Evolutionary conservation across 805 yeast genomes (phyloP), one percentile per base, ranked within the genome.

Genomic region (Blastobotrys mokoenaii): DNA sequence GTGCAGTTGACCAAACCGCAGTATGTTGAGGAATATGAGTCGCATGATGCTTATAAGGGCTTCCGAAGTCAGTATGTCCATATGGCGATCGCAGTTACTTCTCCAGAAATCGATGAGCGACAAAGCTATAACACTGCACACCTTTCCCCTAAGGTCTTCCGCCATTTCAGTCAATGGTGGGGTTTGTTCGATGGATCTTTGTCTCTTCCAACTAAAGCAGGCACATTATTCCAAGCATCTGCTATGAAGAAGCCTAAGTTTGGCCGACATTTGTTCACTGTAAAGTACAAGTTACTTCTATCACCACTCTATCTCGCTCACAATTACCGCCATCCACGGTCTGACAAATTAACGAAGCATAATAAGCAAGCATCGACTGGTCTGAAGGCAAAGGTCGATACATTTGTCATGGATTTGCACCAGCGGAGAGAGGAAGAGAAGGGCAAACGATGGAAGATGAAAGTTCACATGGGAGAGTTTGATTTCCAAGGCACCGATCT

Each of bases 131-230:
- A 89, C 63, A 71, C 88, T 1, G 72, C 84, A 38, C 95, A 89
- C 59, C 64, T 90, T 43, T 72, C 88, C 2, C 95, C 96, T 1
- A 68, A 68, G 3, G 73, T 80, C 0, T 70, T 90, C 52, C 59
- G 66, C 6, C 83, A 79, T 48, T 88, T 93, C 65, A 79, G 78
- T 56, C 59, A 63, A 3, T 93, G 97, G 97, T 89, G 96, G 95
- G 64, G 66, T 30, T 73, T 84, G 52, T 90, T 90, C 62, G 74
- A 82, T n/a, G 82, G 90, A 20, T 80, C 82, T 45, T 71, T 83
- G 53, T 78, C 87, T 43, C 68, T 89, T 16, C 96, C 97, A 0
- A 74, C 87, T 12, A 73, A 94, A 43, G 71, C 76, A 39, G 97
- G 97, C 0, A 62, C 65, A 1, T 58, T 93, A 18, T 90, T 86